These are phyloP conservation scores for Penstemon barbatus DNA, from an alignment of 257 asterid genomes.

Conservation along the genomic window DNA sequence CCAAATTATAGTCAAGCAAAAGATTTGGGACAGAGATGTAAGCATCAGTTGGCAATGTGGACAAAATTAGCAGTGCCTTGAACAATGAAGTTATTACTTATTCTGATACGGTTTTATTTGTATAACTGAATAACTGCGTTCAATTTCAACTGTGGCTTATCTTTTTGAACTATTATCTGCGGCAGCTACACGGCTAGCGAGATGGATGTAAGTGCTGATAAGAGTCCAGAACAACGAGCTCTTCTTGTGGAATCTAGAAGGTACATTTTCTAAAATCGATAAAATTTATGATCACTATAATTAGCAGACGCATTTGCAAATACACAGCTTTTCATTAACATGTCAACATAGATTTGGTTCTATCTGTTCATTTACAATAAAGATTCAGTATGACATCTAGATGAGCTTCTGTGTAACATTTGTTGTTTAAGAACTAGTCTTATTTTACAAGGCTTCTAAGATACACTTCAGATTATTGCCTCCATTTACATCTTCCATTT, in stretches of 20 bases:
- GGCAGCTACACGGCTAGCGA: slow-evolving; percentile 74
- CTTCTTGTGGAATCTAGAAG: slow-evolving; percentile 77
- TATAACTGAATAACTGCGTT: slow-evolving; percentile 11
- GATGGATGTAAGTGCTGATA: slow-evolving; percentile 46
- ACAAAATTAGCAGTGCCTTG: neutral
- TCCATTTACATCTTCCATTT: slow-evolving; percentile 8
- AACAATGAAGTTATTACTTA: slow-evolving; percentile 14
- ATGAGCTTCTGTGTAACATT: slow-evolving; percentile 9
- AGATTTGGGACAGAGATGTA: neutral
- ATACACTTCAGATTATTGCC: neutral
- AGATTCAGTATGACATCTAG: slow-evolving; percentile 5
- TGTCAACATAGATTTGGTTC: slow-evolving; percentile 5
- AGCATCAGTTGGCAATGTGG: neutral
- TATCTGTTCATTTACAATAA: neutral
- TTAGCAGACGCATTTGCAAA: slow-evolving; percentile 5
- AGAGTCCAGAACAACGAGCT: slow-evolving; percentile 58
- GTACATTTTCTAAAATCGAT: slow-evolving; percentile 34
- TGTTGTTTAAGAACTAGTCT: neutral
- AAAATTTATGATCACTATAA: neutral
- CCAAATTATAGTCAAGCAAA: neutral
- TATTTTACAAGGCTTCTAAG: neutral
- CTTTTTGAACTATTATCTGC: slow-evolving; percentile 14
- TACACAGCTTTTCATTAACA: slow-evolving; percentile 15
- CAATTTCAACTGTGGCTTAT: slow-evolving; percentile 26
- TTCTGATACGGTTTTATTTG: neutral